phyloP scores from a whole-genome alignment of 148 eudicot genomes.

The Diospyros kaki region DNA sequence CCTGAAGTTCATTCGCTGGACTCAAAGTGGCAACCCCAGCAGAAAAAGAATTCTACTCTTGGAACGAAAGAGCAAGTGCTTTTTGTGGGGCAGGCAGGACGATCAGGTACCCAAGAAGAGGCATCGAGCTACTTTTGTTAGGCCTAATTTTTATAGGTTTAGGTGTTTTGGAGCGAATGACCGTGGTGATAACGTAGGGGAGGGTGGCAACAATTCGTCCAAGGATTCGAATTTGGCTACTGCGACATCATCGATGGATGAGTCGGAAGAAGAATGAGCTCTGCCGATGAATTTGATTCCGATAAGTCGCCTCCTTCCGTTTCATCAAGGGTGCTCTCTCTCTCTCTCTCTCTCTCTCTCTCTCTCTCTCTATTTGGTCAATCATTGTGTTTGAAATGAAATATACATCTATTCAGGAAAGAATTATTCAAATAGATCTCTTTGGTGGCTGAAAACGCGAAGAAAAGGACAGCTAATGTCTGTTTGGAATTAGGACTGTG shows the following conservation, averaged over 20 bases:
- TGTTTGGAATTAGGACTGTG: neutral
- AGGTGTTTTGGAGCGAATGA: slow-evolving; percentile 35
- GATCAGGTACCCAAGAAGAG: slow-evolving; percentile 21
- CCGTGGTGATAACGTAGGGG: slow-evolving; percentile 22
- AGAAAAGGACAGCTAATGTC: neutral
- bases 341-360: slow-evolving; percentile 3
- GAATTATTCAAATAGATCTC: neutral
- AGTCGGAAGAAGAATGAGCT: slow-evolving; percentile 23
- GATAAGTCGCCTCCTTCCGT: slow-evolving; percentile 22
- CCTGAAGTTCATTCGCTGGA: slow-evolving; percentile 12
- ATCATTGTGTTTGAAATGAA: neutral
- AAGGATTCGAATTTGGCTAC: slow-evolving; percentile 59
- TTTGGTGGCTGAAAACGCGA: neutral
- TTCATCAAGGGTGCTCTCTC: slow-evolving; percentile 25
- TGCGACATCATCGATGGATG: slow-evolving; percentile 19
- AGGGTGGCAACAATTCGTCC: slow-evolving; percentile 12
- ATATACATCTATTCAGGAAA: neutral
- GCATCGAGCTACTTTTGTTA: slow-evolving; percentile 12
- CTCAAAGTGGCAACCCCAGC: slow-evolving; percentile 12
- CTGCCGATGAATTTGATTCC: slow-evolving; percentile 12
- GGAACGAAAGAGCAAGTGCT: slow-evolving; percentile 22
- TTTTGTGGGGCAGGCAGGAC: slow-evolving; percentile 20
- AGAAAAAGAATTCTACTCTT: slow-evolving; percentile 13
- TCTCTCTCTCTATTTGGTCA: neutral
- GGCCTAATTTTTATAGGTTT: slow-evolving; percentile 24